Base-by-base conservation (phyloP, 176 grass and related monocot genomes). In the Otatea glauca region DNA sequence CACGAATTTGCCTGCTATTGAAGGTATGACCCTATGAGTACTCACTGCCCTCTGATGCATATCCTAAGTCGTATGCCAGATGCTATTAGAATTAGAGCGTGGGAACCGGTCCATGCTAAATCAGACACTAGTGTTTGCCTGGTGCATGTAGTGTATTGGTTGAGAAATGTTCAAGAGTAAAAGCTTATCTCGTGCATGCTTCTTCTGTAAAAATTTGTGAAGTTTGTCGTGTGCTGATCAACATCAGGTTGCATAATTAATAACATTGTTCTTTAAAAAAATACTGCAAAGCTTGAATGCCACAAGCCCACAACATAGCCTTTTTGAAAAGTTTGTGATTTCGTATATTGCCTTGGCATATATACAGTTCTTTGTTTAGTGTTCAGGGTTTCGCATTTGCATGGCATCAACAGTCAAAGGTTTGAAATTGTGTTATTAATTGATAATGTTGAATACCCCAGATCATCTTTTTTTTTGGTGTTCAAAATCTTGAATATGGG, bases 1-100 rank as follows among this genome's bases (percentile, higher is more conserved):
- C 38, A 81, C 88, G 55, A 92, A 94, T 79, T 89, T 98, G 89
- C 93, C 96, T 84, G 83, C 88, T 54, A 89, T 94, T 83, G 91
- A 98, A 92, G 93, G 96, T 94, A 89, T 5, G 20, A 7, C 7
- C 4, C 2, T 9, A 13, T 13, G 74, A 63, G 17, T 72, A 20
- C 39, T 13, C 18, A 41, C 0, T 55, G 70, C 44, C 39, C 27
- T 77, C 44, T 69, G 70, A 27, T 66, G 2, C 65, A 71, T 66
- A 70, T 5, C 64, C 17, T 67, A 61, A 15, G 70, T 21, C 38
- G 1, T 42, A 50, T 72, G 20, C 25, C 54, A 23, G 50, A 79
- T 70, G 39, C 62, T 83, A 63, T 64, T 64, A 63, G 34, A 32
- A 38, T 74, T n/a, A 38, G 58, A 37, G 39, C 55, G 60, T 45